phyloP scores from a whole-genome alignment of 805 yeast species.

The Lachancea quebecensis region DNA sequence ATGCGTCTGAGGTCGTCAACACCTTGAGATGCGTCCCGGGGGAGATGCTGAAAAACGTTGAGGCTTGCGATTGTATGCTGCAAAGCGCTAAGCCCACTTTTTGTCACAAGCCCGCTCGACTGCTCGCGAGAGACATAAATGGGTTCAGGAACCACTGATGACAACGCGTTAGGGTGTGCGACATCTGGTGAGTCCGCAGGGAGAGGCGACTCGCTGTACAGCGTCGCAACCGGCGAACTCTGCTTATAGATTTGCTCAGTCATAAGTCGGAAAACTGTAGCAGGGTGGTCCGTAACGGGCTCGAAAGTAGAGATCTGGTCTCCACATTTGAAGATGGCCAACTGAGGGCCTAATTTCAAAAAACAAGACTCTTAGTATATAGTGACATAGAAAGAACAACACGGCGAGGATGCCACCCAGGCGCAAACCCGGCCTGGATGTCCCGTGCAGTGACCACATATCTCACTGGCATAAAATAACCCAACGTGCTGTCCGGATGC shows the following conservation, averaged over 20 bases:
- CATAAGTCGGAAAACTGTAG: not conserved
- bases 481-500: no score
- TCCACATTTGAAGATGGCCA: no score
- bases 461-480: no score
- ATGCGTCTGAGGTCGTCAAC: constrained; percentile 58
- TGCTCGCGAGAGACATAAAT: constrained; percentile 27
- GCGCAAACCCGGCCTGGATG: no score
- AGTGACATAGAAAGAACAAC: no score
- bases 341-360: no score
- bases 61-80: constrained; percentile 28
- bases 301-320: no score
- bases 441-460: no score
- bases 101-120: constrained; percentile 23
- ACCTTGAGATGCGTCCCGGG: constrained; percentile 42
- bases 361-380: no score
- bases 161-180: constrained; percentile 15
- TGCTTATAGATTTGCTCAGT: constrained; percentile 2
- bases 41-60: constrained; percentile 29
- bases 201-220: constrained; percentile 4
- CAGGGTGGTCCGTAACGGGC: not conserved
- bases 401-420: no score
- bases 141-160: constrained; percentile 23
- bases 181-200: constrained; percentile 1
- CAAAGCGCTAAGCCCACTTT: constrained; percentile 13
- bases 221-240: constrained; percentile 1